These are phyloP conservation scores for Leptomonas pyrrhocoris DNA, from an alignment of 208 protist species.

Conservation along the genomic window DNA sequence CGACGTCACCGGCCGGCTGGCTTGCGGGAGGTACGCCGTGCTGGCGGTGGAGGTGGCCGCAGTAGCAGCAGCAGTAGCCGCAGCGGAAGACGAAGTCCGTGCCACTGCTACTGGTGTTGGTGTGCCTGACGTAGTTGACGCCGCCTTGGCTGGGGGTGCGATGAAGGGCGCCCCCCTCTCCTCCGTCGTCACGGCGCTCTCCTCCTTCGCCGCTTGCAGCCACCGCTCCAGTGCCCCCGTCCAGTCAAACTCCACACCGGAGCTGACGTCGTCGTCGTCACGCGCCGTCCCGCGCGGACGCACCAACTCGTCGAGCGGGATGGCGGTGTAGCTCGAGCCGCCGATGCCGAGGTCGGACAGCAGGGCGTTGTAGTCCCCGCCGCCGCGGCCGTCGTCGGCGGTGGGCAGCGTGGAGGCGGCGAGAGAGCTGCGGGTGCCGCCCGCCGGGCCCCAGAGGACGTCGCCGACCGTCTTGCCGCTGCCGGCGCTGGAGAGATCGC, in stretches of 20 bases:
- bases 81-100: neutral
- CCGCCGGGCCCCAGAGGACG: slow-evolving; percentile 24
- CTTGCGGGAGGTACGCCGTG: slow-evolving; percentile 6
- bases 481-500: neutral
- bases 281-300: slow-evolving; percentile 10
- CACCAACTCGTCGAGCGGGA: slow-evolving; percentile 21
- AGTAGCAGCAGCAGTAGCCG: neutral
- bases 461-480: slow-evolving; percentile 13
- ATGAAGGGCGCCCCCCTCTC: neutral
- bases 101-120: neutral
- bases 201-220: slow-evolving; percentile 30
- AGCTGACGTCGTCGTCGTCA: slow-evolving; percentile 21
- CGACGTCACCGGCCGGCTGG: slow-evolving; percentile 2
- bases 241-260: slow-evolving; percentile 35
- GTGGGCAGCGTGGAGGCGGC: slow-evolving; percentile 2
- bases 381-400: neutral
- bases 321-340: slow-evolving; percentile 29
- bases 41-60: neutral
- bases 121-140: neutral
- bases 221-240: slow-evolving; percentile 41
- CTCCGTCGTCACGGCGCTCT: slow-evolving; percentile 2
- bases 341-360: slow-evolving; percentile 38
- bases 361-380: slow-evolving; percentile 29
- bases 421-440: slow-evolving; percentile 5
- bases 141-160: neutral